Evolutionary conservation across 768 basidiomycete genomes (phyloP).

Genomic region (Candolleomyces aberdarensis): DNA sequence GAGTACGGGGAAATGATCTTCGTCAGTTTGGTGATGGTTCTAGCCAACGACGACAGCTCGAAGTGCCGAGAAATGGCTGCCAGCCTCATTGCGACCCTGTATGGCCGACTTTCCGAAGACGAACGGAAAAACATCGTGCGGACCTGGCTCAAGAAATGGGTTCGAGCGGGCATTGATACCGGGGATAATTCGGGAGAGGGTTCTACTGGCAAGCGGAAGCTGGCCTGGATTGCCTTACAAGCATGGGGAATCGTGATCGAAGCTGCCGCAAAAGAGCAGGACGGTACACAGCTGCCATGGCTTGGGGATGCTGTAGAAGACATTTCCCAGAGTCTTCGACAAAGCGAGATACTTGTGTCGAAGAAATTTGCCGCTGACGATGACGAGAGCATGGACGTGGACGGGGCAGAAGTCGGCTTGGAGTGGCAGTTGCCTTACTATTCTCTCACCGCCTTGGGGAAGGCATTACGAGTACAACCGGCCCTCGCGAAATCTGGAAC

Average conservation of each 20-base stretch:
- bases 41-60: constrained; percentile 91
- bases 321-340: constrained; percentile 44
- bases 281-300: constrained; percentile 44
- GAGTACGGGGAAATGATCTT: constrained; percentile 91
- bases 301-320: constrained; percentile 65
- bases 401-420: constrained; percentile 25
- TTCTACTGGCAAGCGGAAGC: constrained; percentile 13
- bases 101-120: constrained; percentile 57
- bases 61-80: constrained; percentile 89
- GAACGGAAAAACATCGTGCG: constrained; percentile 54
- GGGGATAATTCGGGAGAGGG: constrained; percentile 19
- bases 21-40: constrained; percentile 84
- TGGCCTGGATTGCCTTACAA: constrained; percentile 75
- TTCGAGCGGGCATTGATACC: constrained; percentile 53
- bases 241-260: constrained; percentile 83
- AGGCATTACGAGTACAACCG: constrained; percentile 58
- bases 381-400: constrained; percentile 48
- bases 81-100: constrained; percentile 74
- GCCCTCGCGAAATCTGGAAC: constrained; percentile 27
- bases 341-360: constrained; percentile 29
- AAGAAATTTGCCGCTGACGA: constrained; percentile 39
- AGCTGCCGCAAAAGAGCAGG: constrained; percentile 46
- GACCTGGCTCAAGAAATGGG: constrained; percentile 80
- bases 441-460: constrained; percentile 61
- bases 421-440: constrained; percentile 88